These are phyloP conservation scores for Sphagnum tenellum DNA, from an alignment of 225 moss, liverwort and hornwort genomes.

Conservation along the genomic window DNA sequence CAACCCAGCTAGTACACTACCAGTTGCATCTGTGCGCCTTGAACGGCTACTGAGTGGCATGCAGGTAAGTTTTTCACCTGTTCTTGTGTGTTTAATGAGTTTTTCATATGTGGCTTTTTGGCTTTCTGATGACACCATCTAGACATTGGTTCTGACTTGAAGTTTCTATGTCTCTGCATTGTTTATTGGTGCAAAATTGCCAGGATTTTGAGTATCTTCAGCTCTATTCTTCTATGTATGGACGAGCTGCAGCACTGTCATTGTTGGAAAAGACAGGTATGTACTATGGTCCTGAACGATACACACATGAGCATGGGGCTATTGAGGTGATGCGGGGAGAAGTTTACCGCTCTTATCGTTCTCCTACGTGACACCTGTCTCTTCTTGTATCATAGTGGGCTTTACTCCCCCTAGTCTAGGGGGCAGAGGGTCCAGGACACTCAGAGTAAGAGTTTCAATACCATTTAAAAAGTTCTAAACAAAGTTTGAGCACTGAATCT, in stretches of 20 bases:
- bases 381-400: constrained; percentile 20
- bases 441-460: too few species aligned
- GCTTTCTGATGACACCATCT: background rate
- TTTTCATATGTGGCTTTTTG: too few species aligned
- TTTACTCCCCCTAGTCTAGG: background rate
- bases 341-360: constrained; percentile 52
- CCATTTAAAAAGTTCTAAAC: too few species aligned
- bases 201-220: constrained; percentile 88
- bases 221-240: constrained; percentile 68
- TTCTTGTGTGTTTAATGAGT: background rate
- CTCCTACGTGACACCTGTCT: constrained; percentile 7
- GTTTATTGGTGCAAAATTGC: background rate
- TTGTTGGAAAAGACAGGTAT: constrained; percentile 58
- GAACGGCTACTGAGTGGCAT: constrained; percentile 80
- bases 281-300: constrained; percentile 69
- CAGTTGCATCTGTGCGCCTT: constrained; percentile 82
- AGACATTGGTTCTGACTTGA: too few species aligned
- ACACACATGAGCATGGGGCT: constrained; percentile 58
- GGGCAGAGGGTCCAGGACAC: too few species aligned
- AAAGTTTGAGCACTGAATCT: too few species aligned
- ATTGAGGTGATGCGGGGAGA: constrained; percentile 67
- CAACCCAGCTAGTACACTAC: constrained; percentile 49
- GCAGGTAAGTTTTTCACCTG: constrained; percentile 39
- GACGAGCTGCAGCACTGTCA: constrained; percentile 50
- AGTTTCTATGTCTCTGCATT: background rate